Base-by-base conservation (phyloP, 2,329 filamentous ascomycete genomes). In the Didymella exigua region DNA sequence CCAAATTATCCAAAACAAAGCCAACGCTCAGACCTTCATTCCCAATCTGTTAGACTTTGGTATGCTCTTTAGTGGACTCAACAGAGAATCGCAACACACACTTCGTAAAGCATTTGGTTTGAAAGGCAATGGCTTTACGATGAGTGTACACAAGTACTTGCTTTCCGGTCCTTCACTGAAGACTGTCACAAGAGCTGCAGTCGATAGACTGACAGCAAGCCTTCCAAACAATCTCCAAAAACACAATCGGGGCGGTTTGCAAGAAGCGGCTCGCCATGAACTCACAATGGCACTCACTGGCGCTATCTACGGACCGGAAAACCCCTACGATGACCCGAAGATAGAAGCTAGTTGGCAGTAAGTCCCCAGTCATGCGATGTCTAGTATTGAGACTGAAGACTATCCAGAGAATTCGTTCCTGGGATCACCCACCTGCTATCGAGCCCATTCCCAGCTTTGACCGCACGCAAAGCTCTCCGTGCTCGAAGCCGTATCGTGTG, bases 291-390 rank as follows among this genome's bases (percentile, higher is more conserved):
- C 77, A 2, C 70, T 75, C 38, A 79, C 77, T 0, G 63, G 73
- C 38, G 70, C 76, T 13, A 68, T 77, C 0, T 80, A 79, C 56
- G 78, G 77, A 2, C 74, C 74, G 0, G 61, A 74, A 50, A 79
- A 78, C 52, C 77, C 77, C 0, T 79, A 69, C 33, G 61, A 74
- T 29, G 72, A 78, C 37, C 66, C 67, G 7, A 52, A 48, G 2
- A 63, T 77, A 13, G 71, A 71, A 37, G 59, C 72, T 34, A 71
- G 70, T 21, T 78, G 76, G 61, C 72, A 62, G 75, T 78, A 63
- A 37, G 63, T 58, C 8, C 8, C 5, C 14, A n/a, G 5, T 24
- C 21, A n/a, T 37, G 8, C 37, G 4, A 34, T 24, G 2, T 24
- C 23, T 16, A 13, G 1, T 2, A 13, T 7, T 23, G 1, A n/a